phyloP scores from a whole-genome alignment of 148 eudicot genomes.

The Hydrangea macrophylla region DNA sequence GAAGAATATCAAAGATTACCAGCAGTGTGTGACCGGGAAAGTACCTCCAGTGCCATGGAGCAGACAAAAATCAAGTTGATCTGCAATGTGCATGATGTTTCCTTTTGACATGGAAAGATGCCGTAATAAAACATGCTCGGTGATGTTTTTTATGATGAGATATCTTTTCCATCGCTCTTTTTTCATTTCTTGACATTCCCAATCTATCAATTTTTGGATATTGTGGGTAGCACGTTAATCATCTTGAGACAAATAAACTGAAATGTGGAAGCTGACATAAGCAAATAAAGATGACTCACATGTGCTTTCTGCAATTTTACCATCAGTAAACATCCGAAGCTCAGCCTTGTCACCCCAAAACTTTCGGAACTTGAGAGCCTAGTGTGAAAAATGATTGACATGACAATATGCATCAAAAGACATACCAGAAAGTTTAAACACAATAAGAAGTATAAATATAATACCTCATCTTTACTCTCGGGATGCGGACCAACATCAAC shows the following conservation, averaged over 20 bases:
- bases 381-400: constrained; percentile 4
- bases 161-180: constrained; percentile 57
- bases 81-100: constrained; percentile 45
- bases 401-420: constrained; percentile 13
- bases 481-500: constrained; percentile 83
- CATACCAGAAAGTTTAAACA: constrained; percentile 8
- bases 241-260: neutral
- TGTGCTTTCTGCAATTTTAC: constrained; percentile 78
- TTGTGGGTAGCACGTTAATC: constrained; percentile 9
- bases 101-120: constrained; percentile 73
- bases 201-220: constrained; percentile 42
- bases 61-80: constrained; percentile 90
- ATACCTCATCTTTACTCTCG: constrained; percentile 82
- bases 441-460: constrained; percentile 10
- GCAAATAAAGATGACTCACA: constrained; percentile 40
- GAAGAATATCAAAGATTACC: neutral
- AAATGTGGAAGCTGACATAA: constrained; percentile 7
- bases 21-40: constrained; percentile 1
- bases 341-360: constrained; percentile 95
- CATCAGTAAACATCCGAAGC: constrained; percentile 72
- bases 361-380: constrained; percentile 69
- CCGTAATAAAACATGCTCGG: constrained; percentile 61
- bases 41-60: constrained; percentile 60
- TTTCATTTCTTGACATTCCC: constrained; percentile 48
- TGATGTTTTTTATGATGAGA: constrained; percentile 68